phyloP scores from a whole-genome alignment of 805 yeast species.

The Myxozyma geophila region DNA sequence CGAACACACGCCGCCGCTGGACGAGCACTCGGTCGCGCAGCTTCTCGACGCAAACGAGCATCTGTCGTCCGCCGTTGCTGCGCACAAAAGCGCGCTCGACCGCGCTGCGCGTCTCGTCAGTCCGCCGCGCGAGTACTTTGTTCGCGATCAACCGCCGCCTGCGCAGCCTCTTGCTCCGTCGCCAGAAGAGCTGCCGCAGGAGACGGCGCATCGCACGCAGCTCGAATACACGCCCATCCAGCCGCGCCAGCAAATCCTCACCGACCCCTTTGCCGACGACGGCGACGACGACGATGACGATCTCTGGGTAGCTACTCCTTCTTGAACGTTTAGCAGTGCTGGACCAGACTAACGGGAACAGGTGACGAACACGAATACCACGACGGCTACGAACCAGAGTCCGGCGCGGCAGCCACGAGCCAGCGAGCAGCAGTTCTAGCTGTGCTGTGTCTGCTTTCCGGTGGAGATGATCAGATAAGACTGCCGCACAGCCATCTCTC shows the following conservation, averaged over 20 bases:
- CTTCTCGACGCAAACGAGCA: constrained; percentile 25
- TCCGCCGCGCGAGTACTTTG: constrained; percentile 33
- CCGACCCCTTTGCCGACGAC: constrained; percentile 16
- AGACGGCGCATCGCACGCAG: constrained; percentile 3
- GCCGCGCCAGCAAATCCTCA: constrained; percentile 9
- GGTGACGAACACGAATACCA: not conserved
- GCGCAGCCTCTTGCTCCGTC: not conserved
- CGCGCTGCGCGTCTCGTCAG: constrained; percentile 26
- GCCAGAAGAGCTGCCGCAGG: not conserved
- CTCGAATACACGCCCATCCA: not conserved
- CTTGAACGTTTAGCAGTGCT: not conserved
- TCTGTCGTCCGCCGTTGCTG: constrained; percentile 18
- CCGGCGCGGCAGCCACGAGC: not conserved
- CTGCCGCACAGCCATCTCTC: no score
- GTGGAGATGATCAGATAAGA: no score
- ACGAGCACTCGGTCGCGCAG: constrained; percentile 9
- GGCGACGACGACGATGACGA: constrained; percentile 16
- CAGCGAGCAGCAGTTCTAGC: not conserved
- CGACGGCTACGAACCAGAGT: not conserved
- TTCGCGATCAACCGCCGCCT: not conserved
- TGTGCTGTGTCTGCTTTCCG: not conserved
- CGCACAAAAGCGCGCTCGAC: constrained; percentile 26
- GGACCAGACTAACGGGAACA: not conserved
- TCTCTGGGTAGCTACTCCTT: constrained; percentile 10
- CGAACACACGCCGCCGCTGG: constrained; percentile 15